Conservation (phyloP, 495 filamentous ascomycete species). For the Penicillium coffeae region DNA sequence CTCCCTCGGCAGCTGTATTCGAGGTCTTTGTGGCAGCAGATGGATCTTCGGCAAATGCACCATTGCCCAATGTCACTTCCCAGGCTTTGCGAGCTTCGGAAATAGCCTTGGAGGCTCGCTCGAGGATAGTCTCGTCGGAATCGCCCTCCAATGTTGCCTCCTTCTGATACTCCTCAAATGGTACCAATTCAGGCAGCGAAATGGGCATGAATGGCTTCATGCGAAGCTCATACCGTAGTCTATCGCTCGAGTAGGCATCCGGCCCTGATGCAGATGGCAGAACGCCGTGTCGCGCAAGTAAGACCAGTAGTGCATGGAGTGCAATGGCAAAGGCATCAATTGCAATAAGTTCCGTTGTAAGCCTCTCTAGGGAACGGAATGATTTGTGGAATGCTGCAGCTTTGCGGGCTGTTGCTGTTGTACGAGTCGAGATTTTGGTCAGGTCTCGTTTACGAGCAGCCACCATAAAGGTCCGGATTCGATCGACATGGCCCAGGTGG, state of each 20-base stretch:
- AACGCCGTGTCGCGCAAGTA: slow-evolving; percentile 56
- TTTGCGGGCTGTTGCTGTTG: slow-evolving; percentile 15
- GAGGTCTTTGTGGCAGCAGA: slow-evolving; percentile 33
- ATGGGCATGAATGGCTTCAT: slow-evolving; percentile 84
- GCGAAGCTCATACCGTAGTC: slow-evolving; percentile 75
- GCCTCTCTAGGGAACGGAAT: slow-evolving; percentile 54
- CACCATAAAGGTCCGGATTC: slow-evolving; percentile 62
- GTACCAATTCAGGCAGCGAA: slow-evolving; percentile 64
- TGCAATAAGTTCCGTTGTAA: slow-evolving; percentile 63
- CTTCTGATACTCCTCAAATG: slow-evolving; percentile 56
- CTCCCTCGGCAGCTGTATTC: slow-evolving; percentile 47
- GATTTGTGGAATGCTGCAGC: slow-evolving; percentile 47
- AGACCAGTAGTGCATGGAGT: slow-evolving; percentile 62
- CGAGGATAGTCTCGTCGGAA: slow-evolving; percentile 47
- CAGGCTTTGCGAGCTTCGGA: slow-evolving; percentile 61
- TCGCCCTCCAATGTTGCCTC: slow-evolving; percentile 39
- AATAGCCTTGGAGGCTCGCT: slow-evolving; percentile 57
- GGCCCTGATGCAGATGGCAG: slow-evolving; percentile 50
- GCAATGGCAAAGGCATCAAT: slow-evolving; percentile 69
- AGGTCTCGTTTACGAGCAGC: slow-evolving; percentile 31
- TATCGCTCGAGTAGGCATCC: slow-evolving; percentile 66
- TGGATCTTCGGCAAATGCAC: slow-evolving; percentile 30
- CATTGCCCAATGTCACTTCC: slow-evolving; percentile 51
- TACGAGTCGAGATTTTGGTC: background rate
- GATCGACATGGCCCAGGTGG: slow-evolving; percentile 57